Evolutionary conservation across 2,329 filamentous ascomycete species (phyloP), one percentile per base, ranked within the genome.

Genomic region (Ceratocystis colombiana): DNA sequence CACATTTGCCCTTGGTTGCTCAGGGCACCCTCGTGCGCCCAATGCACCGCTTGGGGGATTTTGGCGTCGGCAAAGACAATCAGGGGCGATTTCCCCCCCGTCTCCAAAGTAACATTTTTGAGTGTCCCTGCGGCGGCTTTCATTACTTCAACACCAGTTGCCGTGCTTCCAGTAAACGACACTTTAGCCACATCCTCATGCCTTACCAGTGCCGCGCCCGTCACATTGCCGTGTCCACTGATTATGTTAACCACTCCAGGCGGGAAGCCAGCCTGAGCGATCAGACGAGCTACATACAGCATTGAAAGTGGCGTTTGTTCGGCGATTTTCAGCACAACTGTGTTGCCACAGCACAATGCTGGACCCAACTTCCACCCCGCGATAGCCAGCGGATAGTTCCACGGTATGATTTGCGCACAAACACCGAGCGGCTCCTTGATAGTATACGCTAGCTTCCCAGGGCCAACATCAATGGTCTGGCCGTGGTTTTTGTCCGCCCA

Each of bases 401-500:
- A 93, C 7, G 88, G 88, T 68, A 90, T 89, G 69, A 92, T 91
- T 74, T 81, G 80, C 12, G 82, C 88, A 70, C 88, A 89, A 0
- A 94, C 89, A 48, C 89, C 89, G 44, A 93, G 77, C 1, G 89
- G 89, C 75, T 93, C 85, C 68, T 86, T 83, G 66, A 90, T 77
- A 0, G 88, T 91, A 73, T 92, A 93, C 1, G 87, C 88, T 69
- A 92, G 81, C 75, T 91, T 92, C 59, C 78, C 76, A 0, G 83
- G 81, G 1, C 82, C 84, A 8, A 86, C 87, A 70, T 88, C 85
- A 70, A 92, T 89, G n/a, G 87, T 86, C 72, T 89, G 84, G 41
- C 89, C 88, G 68, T 86, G 85, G 68, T 88, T 85, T 78, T 93
- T 93, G 77, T 93, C 89, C 59, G 88, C 86, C 74, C 83, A 92